These are phyloP conservation scores for Aspergillus cavernicola DNA, from an alignment of 495 filamentous ascomycete species.

Conservation along the genomic window DNA sequence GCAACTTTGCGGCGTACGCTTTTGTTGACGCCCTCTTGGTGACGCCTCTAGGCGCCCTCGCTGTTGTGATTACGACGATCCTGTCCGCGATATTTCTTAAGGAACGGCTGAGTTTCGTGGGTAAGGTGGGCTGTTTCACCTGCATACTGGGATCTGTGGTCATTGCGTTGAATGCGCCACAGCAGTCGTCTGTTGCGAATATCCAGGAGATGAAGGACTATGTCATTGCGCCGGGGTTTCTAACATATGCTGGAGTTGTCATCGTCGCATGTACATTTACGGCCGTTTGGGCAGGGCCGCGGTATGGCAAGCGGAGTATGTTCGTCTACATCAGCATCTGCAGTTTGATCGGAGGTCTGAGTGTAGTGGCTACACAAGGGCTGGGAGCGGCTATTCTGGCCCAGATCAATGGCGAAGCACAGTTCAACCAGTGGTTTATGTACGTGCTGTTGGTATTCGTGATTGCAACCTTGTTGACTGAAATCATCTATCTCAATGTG, in stretches of 20 bases:
- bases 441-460: conserved; percentile 93
- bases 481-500: conserved; percentile 95
- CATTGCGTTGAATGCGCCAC: conserved; percentile 90
- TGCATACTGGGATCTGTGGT: conserved; percentile 92
- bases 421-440: conserved; percentile 97
- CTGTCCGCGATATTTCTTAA: conserved; percentile 95
- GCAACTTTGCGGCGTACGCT: conserved; percentile 96
- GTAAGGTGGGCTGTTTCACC: conserved; percentile 91
- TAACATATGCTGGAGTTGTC: conserved; percentile 80
- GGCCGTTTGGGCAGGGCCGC: conserved; percentile 79
- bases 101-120: conserved; percentile 90
- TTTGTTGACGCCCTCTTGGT: conserved; percentile 97
- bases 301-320: conserved; percentile 96
- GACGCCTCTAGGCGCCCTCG: conserved; percentile 90
- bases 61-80: conserved; percentile 90
- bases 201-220: conserved; percentile 93
- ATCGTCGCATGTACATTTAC: conserved; percentile 67
- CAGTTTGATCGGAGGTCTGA: conserved; percentile 89
- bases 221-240: conserved; percentile 82
- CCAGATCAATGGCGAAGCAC: conserved; percentile 71
- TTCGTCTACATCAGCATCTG: conserved; percentile 95
- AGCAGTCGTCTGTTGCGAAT: conserved; percentile 74
- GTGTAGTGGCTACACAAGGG: conserved; percentile 92
- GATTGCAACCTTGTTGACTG: conserved; percentile 77
- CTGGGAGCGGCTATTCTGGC: conserved; percentile 88